Evolutionary conservation across 306 rosid species (phyloP), one percentile per base, ranked within the genome.

Genomic region (Lathyrus tuberosus): DNA sequence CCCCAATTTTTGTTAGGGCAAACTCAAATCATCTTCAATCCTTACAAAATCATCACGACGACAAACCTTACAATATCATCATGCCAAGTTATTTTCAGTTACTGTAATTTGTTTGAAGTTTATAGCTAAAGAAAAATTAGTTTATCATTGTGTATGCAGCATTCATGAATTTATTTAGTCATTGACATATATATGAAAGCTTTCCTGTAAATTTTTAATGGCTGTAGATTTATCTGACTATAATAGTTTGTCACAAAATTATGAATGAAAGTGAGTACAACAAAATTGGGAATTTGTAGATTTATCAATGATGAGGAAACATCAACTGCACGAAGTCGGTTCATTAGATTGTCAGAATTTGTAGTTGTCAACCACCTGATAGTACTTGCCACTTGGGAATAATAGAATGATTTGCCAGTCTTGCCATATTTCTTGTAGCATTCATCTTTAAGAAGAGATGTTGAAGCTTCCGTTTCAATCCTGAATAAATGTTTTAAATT

Each of bases 371-470:
- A 54, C 98, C 97, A 93, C 84, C 97, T 84, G 48, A 86, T 83
- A 10, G 96, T 85, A n/a, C n/a, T n/a, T n/a, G n/a, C n/a, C n/a
- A n/a, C n/a, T n/a, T n/a, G n/a, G n/a, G n/a, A n/a, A n/a, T 86
- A 90, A 84, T 90, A 93, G 67, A 90, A 93, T 33, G 97, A 90
- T 78, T 93, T 93, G 44, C 98, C 91, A 51, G 87, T 56, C 76
- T 79, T 93, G 67, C 94, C 85, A 67, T 90, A 90, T 54, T 90
- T 90, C 65, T 80, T 86, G 84, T 81, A 88, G 86, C 97, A 90
- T 67, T 93, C 97, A 14, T 84, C 82, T 82, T 93, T 96, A 14
- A 93, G 89, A 35, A 84, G 84, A 67, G 80, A 81, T 54, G 92
- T 88, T 0, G 88, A 70, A 28, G 79, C 56, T 62, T 85, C 94